Base-by-base conservation (phyloP, 192 early-diverging fungal genomes). In the Coemansia sp. region DNA sequence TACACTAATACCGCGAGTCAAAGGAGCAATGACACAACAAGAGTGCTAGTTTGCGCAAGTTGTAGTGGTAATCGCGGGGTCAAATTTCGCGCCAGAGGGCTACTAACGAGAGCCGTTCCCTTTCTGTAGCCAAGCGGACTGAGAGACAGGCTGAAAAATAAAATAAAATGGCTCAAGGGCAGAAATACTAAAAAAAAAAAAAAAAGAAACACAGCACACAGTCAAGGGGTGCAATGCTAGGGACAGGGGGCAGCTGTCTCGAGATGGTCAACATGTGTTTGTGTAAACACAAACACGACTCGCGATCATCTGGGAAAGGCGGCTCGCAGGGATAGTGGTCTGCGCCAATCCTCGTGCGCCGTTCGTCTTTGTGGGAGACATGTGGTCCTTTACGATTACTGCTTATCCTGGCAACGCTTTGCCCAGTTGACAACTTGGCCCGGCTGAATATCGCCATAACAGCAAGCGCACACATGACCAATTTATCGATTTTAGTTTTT, bases 111-210 rank as follows among this genome's bases (percentile, higher is more conserved):
- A 29, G 53, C 53, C 53, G 53, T 31, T n/a, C 55, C 29, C 31
- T 17, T 58, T 58, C 29, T 14, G 32, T 17, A 23, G 29, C 55
- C 25, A 14, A 58, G 17, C 15, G 31, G 15, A 14, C 29, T 32
- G 55, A 34, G 29, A 44, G 39, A 32, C 53, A n/a, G 46, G 7
- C 11, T 36, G 55, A 58, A 37, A 66, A 38, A 37, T 46, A 25
- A 51, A 66, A 50, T 19, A 66, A 64, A 64, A 66, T 19, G 10
- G 7, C 46, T 48, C 46, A n/a, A 21, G 21, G 21, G 9, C 46
- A 50, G 10, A 39, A 66, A 29, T 66, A 50, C 12, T 12, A 36
- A 14, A 65, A 11, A 19, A 19, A 46, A 14, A 51, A 6, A 65
- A 4, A 11, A 36, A 31, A 21, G 37, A 37, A 38, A 23, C n/a